phyloP scores from a whole-genome alignment of 192 early-diverging fungal genomes.

The Coemansia sp. region DNA sequence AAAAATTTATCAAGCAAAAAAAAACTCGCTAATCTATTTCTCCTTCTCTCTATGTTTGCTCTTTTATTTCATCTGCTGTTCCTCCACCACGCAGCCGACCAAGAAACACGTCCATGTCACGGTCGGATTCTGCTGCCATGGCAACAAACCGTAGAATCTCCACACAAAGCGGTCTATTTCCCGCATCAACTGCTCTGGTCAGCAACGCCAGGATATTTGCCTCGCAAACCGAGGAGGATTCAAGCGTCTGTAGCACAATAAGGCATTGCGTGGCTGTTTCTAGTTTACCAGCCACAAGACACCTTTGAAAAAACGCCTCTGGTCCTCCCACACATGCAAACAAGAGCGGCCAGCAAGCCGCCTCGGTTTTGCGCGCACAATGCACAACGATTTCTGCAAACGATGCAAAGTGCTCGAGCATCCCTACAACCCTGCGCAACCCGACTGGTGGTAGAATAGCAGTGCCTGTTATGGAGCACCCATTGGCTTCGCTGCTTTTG shows the following conservation, averaged over 20 bases:
- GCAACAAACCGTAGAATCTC: conserved; percentile 41
- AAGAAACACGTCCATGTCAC: conserved; percentile 8
- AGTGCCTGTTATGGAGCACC: no score
- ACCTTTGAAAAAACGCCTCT: conserved; percentile 76
- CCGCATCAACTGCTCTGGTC: conserved; percentile 1
- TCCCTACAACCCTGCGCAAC: conserved; percentile 66
- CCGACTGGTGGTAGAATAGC: no score
- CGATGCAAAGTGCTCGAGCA: conserved; percentile 72
- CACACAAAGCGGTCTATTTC: conserved; percentile 14
- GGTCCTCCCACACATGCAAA: conserved; percentile 85
- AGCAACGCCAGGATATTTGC: conserved; percentile 30
- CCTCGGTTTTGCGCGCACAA: conserved; percentile 96
- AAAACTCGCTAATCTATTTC: no score
- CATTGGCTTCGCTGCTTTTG: no score
- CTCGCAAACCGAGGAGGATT: conserved; percentile 51
- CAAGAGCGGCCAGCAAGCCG: conserved; percentile 83
- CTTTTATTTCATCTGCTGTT: background rate
- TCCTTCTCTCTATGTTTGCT: no score
- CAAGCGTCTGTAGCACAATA: conserved; percentile 88
- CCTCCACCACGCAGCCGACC: background rate
- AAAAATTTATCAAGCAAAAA: no score
- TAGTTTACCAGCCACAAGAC: conserved; percentile 63
- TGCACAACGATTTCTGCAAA: conserved; percentile 87
- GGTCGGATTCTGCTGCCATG: conserved; percentile 30
- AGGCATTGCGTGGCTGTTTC: conserved; percentile 89